A percentile compares a stretch with the other conserved stretches of the same genome.
phyloP scores from a whole-genome alignment of 768 basidiomycete genomes.

The Naganishia vishniacii region DNA sequence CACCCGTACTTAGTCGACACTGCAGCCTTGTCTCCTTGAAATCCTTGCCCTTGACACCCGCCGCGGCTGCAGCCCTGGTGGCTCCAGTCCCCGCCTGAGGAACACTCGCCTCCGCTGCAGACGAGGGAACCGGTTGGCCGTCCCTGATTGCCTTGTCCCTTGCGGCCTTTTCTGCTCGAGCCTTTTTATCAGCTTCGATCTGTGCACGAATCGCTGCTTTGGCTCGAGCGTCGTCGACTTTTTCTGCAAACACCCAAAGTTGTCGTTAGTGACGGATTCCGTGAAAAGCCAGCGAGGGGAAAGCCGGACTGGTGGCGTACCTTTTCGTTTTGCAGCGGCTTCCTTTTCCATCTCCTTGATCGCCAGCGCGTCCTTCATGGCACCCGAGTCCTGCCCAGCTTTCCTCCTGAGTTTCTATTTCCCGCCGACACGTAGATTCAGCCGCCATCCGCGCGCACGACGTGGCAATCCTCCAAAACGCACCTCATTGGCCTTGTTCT shows the following conservation, averaged over 20 bases:
- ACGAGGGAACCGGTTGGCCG: slow-evolving; percentile 55
- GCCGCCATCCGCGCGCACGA: too few relatives aligned
- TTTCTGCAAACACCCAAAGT: slow-evolving; percentile 57
- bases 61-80: slow-evolving; percentile 48
- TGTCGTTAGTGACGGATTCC: background rate
- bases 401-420: slow-evolving; percentile 20
- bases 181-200: slow-evolving; percentile 88
- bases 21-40: slow-evolving; percentile 80
- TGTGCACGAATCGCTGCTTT: slow-evolving; percentile 82
- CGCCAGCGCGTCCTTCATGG: slow-evolving; percentile 71
- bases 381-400: slow-evolving; percentile 59
- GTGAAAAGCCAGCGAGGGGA: background rate
- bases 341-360: slow-evolving; percentile 54
- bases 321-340: slow-evolving; percentile 70
- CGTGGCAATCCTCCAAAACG: slow-evolving; percentile 8
- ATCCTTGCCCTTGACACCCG: slow-evolving; percentile 58
- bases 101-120: slow-evolving; percentile 48
- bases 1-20: slow-evolving; percentile 75
- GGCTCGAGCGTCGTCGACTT: slow-evolving; percentile 73
- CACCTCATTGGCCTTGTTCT: slow-evolving; percentile 51
- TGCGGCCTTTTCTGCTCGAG: slow-evolving; percentile 78
- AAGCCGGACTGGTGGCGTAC: slow-evolving; percentile 50
- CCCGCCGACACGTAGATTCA: background rate
- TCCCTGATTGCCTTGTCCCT: slow-evolving; percentile 87
- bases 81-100: slow-evolving; percentile 41